Evolutionary conservation across 2,329 filamentous ascomycete genomes (phyloP).

Genomic region (Escovopsis sp.): DNA sequence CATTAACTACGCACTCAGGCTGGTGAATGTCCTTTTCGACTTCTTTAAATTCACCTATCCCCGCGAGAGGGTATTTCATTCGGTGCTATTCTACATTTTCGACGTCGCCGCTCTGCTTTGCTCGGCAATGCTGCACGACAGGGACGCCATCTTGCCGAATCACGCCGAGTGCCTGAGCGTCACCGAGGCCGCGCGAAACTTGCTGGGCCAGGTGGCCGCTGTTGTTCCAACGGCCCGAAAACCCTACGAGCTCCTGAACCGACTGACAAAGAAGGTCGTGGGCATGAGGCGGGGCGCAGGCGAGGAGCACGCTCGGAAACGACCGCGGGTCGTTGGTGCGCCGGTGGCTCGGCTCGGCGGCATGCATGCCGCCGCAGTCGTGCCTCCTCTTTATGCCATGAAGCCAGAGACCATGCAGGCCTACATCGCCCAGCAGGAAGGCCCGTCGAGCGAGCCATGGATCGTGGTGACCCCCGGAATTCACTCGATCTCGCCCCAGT

Average conservation of each 20-base stretch:
- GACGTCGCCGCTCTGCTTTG: slow-evolving; percentile 34
- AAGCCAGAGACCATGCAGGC: neutral
- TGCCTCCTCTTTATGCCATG: neutral
- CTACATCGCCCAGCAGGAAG: neutral
- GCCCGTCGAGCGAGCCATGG: neutral
- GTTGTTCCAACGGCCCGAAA: slow-evolving; percentile 17
- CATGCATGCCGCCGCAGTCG: neutral
- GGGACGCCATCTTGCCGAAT: slow-evolving; percentile 22
- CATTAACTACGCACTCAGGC: slow-evolving; percentile 26
- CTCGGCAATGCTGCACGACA: slow-evolving; percentile 35
- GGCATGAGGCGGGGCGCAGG: neutral
- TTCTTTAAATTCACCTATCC: slow-evolving; percentile 30
- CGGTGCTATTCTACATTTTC: slow-evolving; percentile 34
- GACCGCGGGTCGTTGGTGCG: neutral
- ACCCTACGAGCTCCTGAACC: slow-evolving; percentile 17
- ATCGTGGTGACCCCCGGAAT: neutral
- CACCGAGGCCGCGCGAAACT: slow-evolving; percentile 20
- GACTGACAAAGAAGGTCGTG: slow-evolving; percentile 12
- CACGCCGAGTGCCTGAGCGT: slow-evolving; percentile 24
- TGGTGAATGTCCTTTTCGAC: slow-evolving; percentile 23
- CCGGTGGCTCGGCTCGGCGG: neutral
- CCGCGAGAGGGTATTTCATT: slow-evolving; percentile 31
- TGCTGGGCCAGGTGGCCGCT: slow-evolving; percentile 17
- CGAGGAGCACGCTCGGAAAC: slow-evolving; percentile 6
- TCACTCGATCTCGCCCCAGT: neutral